Evolutionary conservation across 2,329 filamentous ascomycete species (phyloP), one percentile per base, ranked within the genome.

Genomic region (Phaeosphaeriaceae sp.): DNA sequence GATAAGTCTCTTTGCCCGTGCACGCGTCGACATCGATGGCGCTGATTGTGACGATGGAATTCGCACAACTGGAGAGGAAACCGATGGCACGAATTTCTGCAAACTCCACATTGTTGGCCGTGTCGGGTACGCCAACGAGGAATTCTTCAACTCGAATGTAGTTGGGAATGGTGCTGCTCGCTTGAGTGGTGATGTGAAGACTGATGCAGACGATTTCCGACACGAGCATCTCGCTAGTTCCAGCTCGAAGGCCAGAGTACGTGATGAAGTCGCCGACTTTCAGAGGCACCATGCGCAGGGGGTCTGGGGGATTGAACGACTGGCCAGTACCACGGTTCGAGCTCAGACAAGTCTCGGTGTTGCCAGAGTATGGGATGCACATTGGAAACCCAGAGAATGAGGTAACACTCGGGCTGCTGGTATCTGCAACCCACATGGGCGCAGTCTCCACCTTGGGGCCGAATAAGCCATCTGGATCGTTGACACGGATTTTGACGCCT

Each of bases 361-460:
- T 68, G 22, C 69, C 56, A 21, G 77, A 79, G 17, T 83, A 75
- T 0, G 81, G 82, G 19, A 84, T 79, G 55, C 82, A 85, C 82
- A 84, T 84, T 1, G 82, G 83, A 51, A 84, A 84, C 0, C 83
- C 83, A 13, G 79, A 80, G 67, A 83, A 84, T 1, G 81, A 79
- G 1, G 76, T 78, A 53, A 84, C 76, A 50, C 78, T 80, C 0
- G 83, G 82, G 57, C 79, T 84, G 56, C 79, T 72, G 53, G 83
- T 81, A 60, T 84, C 83, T 1, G 81, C 80, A 0, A 81, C 80
- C 70, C 82, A 83, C 56, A 79, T 77, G 0, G 80, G 80, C 9
- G 58, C 44, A 4, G 54, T 21, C 7, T 62, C 51, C 10, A 60
- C 49, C 19, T 60, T 51, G 3, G 76, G 73, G n/a, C 54, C 66